Evolutionary conservation across 1,139 yeast species (phyloP).

Genomic region (Sugiyamaella xylanicola): DNA sequence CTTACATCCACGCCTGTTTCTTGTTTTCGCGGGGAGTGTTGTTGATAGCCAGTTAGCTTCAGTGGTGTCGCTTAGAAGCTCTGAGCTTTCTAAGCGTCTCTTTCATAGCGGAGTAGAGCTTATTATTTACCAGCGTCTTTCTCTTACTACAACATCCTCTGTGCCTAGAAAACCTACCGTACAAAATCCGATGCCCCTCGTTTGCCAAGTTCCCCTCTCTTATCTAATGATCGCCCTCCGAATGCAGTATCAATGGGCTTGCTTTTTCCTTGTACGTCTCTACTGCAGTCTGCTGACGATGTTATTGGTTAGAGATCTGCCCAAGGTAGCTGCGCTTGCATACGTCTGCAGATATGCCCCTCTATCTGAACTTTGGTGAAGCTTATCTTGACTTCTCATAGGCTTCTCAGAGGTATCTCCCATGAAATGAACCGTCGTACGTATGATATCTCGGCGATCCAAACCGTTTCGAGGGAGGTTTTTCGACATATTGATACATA

Average conservation of each 20-base stretch:
- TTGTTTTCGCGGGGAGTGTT: not conserved
- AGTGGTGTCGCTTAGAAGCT: too few species aligned
- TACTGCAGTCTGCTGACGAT: not conserved
- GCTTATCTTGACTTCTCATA: constrained; percentile 10
- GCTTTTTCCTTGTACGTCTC: not conserved
- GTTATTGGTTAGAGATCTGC: constrained; percentile 8
- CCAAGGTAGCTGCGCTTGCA: not conserved
- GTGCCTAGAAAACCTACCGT: not conserved
- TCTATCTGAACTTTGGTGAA: not conserved
- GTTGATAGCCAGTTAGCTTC: too few species aligned
- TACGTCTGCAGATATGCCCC: not conserved
- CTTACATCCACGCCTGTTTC: not conserved
- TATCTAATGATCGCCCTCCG: not conserved
- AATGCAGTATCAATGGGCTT: not conserved
- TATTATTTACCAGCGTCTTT: too few species aligned
- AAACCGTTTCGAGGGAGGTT: not conserved
- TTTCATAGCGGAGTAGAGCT: too few species aligned
- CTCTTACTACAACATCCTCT: too few species aligned
- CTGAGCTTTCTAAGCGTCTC: too few species aligned
- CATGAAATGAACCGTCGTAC: not conserved
- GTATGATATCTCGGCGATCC: not conserved
- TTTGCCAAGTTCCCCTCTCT: not conserved
- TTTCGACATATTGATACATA: too few species aligned
- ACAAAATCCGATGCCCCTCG: not conserved
- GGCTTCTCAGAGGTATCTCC: not conserved